These are phyloP conservation scores for Calonectria pauciramosa DNA, from an alignment of 2,329 filamentous ascomycete species.

Conservation along the genomic window DNA sequence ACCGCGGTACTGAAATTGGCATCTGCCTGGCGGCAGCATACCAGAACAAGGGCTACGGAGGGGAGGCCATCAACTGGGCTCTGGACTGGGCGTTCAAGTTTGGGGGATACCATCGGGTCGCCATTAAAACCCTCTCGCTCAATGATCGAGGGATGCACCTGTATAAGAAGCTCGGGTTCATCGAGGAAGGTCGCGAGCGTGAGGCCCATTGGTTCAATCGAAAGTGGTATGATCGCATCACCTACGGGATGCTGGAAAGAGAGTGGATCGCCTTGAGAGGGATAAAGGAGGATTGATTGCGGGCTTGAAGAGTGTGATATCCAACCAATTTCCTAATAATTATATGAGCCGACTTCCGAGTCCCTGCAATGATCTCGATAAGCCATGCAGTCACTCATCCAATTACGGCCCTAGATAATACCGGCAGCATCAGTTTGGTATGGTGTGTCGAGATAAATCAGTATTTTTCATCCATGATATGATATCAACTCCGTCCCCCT, in stretches of 20 bases:
- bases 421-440: too few relatives aligned
- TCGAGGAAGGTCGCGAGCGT: conserved; percentile 56
- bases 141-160: conserved; percentile 58
- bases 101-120: conserved; percentile 60
- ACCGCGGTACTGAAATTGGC: conserved; percentile 43
- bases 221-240: conserved; percentile 52
- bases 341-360: neutral
- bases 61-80: conserved; percentile 61
- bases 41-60: conserved; percentile 59
- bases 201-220: conserved; percentile 60
- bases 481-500: neutral
- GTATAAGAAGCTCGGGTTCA: conserved; percentile 62
- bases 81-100: conserved; percentile 61
- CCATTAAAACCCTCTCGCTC: conserved; percentile 55
- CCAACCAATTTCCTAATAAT: neutral
- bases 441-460: too few relatives aligned
- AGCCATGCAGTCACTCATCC: too few relatives aligned
- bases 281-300: neutral
- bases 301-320: neutral
- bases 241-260: conserved; percentile 53
- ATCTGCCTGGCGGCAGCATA: conserved; percentile 51
- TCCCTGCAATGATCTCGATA: neutral
- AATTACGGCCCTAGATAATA: too few relatives aligned
- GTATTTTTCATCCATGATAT: neutral
- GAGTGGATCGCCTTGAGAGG: conserved; percentile 51